Evolutionary conservation across 202 grass and related monocot genomes (phyloP).

Genomic region (Tripidium arundinaceum): DNA sequence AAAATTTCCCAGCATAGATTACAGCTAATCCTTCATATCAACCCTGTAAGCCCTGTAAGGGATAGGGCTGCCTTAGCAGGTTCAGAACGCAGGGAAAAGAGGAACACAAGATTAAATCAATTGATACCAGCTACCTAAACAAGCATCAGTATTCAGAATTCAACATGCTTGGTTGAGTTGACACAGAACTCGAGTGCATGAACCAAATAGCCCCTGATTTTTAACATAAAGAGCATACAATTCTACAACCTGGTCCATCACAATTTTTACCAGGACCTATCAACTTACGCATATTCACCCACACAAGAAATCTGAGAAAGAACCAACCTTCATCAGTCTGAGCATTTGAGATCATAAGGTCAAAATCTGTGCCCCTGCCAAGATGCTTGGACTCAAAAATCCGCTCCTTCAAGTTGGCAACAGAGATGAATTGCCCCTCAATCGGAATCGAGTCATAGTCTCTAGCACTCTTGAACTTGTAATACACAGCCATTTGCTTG

Average conservation of each 20-base stretch:
- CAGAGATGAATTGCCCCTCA: constrained; percentile 94
- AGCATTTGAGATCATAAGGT: constrained; percentile 94
- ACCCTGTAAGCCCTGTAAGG: background rate
- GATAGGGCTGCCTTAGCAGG: background rate
- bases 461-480: constrained; percentile 99
- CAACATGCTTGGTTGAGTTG: background rate
- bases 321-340: constrained; percentile 95
- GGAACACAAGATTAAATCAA: background rate
- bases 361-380: constrained; percentile 94
- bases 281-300: constrained; percentile 17
- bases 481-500: constrained; percentile 87
- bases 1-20: background rate
- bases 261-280: background rate
- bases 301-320: constrained; percentile 43
- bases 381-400: constrained; percentile 97
- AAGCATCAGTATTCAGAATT: constrained; percentile 5
- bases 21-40: constrained; percentile 8
- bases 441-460: constrained; percentile 96
- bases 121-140: background rate
- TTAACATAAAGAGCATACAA: constrained; percentile 15
- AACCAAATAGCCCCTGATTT: constrained; percentile 20
- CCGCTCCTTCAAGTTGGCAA: constrained; percentile 91
- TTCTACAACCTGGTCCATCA: background rate
- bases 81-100: background rate
- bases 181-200: background rate